Percentiles rank a stretch among this genome's conserved stretches.
Conservation (phyloP, 2,329 filamentous ascomycete genomes). For the Escovopsis sp. region DNA sequence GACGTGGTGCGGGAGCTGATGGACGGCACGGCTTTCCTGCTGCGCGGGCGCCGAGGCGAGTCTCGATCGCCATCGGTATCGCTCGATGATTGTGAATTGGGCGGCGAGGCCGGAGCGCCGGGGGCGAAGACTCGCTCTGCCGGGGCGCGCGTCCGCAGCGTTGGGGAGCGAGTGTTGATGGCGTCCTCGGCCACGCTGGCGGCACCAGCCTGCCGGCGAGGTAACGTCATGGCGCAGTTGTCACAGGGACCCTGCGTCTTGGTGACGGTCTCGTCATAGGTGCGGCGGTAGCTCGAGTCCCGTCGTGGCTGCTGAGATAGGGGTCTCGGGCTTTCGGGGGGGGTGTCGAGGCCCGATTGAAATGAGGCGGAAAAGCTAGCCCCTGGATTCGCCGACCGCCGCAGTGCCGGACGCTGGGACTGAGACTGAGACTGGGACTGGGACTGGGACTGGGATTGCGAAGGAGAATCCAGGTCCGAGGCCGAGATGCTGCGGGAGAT, state of each 20-base stretch:
- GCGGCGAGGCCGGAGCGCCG: constrained; percentile 32
- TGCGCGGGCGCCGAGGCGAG: constrained; percentile 20
- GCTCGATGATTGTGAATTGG: constrained; percentile 36
- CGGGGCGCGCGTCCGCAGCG: constrained; percentile 44
- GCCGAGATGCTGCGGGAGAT: constrained; percentile 30
- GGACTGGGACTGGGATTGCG: no score
- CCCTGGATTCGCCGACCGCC: constrained; percentile 24
- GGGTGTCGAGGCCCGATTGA: constrained; percentile 37
- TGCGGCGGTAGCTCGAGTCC: constrained; percentile 46
- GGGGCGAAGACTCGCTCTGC: constrained; percentile 43
- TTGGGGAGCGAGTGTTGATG: constrained; percentile 34
- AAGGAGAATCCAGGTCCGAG: constrained; percentile 26
- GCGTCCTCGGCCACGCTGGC: constrained; percentile 15
- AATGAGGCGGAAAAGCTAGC: constrained; percentile 16
- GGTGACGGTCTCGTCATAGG: constrained; percentile 51
- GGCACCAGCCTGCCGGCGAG: constrained; percentile 21
- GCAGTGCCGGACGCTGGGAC: constrained; percentile 26
- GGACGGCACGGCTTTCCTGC: constrained; percentile 29
- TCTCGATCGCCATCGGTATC: constrained; percentile 39
- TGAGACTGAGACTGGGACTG: constrained; percentile 9
- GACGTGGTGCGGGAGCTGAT: constrained; percentile 30
- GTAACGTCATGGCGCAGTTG: constrained; percentile 53
- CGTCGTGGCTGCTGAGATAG: constrained; percentile 27
- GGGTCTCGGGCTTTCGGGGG: constrained; percentile 40
- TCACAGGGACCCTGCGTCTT: constrained; percentile 50